phyloP scores from a whole-genome alignment of 768 basidiomycete species.

The Mycena epipterygia region DNA sequence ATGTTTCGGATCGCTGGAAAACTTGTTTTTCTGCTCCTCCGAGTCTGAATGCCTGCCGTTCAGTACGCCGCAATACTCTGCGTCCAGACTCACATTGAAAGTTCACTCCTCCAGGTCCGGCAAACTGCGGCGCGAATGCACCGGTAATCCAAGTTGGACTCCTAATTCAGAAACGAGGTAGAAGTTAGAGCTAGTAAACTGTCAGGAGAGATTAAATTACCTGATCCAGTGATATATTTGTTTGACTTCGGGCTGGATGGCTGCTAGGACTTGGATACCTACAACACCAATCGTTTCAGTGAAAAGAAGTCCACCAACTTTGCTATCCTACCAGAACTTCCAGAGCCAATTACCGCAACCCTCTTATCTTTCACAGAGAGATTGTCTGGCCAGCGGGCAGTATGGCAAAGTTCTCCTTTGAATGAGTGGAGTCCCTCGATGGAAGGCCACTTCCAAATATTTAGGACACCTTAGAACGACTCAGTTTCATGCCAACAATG shows the following conservation, averaged over 20 bases:
- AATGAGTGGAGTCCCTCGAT: constrained; percentile 62
- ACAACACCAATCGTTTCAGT: too few species aligned
- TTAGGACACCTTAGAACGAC: constrained; percentile 32
- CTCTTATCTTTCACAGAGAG: constrained; percentile 54
- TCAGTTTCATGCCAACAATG: not conserved
- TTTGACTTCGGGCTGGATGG: constrained; percentile 56
- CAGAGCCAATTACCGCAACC: constrained; percentile 60
- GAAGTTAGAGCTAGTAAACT: too few species aligned
- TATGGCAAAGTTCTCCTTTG: constrained; percentile 64
- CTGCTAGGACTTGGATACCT: constrained; percentile 56
- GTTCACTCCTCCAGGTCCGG: constrained; percentile 46
- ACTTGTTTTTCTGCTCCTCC: constrained; percentile 42
- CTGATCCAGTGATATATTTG: constrained; percentile 59
- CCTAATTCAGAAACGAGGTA: too few species aligned
- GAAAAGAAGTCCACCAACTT: constrained; percentile 25
- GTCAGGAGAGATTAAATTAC: too few species aligned
- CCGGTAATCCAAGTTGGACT: constrained; percentile 59
- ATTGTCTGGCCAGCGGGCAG: constrained; percentile 60
- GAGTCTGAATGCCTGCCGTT: constrained; percentile 22
- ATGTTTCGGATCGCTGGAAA: constrained; percentile 53
- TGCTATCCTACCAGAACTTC: too few species aligned
- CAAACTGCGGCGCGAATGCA: constrained; percentile 50
- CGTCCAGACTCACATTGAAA: constrained; percentile 31
- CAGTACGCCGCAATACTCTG: not conserved
- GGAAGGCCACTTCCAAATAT: constrained; percentile 65